Evolutionary conservation across 305 asterid species (phyloP).

Genomic region (Solanum hybrid): DNA sequence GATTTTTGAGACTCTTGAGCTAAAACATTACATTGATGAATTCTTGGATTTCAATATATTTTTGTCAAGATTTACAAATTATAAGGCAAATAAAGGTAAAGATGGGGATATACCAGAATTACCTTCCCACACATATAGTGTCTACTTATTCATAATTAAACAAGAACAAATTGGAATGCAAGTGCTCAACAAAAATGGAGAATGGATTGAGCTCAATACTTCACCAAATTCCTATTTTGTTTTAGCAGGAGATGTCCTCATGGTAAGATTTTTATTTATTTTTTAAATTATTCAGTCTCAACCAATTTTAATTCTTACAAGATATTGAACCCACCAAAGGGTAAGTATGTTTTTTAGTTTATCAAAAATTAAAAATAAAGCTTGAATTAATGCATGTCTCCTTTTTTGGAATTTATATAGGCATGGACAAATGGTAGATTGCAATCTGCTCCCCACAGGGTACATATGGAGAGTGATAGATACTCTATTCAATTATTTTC

Average conservation of each 20-base stretch:
- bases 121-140: neutral
- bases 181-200: neutral
- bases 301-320: too few relatives aligned
- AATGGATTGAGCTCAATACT: neutral
- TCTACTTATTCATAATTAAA: too few relatives aligned
- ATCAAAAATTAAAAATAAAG: too few relatives aligned
- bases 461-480: neutral
- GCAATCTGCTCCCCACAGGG: constrained; percentile 1
- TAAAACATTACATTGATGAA: neutral
- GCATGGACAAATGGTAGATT: constrained; percentile 15
- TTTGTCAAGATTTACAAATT: neutral
- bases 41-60: neutral
- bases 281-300: too few relatives aligned
- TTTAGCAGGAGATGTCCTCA: neutral
- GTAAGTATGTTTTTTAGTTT: too few relatives aligned
- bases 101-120: neutral
- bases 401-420: neutral
- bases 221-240: neutral
- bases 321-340: too few relatives aligned
- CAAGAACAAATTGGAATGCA: neutral
- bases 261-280: too few relatives aligned
- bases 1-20: neutral
- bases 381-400: too few relatives aligned
- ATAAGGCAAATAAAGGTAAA: neutral
- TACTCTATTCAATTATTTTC: constrained; percentile 6